phyloP scores from a whole-genome alignment of 1,284 basidiomycete species.

The Afroboletus lepidellus region DNA sequence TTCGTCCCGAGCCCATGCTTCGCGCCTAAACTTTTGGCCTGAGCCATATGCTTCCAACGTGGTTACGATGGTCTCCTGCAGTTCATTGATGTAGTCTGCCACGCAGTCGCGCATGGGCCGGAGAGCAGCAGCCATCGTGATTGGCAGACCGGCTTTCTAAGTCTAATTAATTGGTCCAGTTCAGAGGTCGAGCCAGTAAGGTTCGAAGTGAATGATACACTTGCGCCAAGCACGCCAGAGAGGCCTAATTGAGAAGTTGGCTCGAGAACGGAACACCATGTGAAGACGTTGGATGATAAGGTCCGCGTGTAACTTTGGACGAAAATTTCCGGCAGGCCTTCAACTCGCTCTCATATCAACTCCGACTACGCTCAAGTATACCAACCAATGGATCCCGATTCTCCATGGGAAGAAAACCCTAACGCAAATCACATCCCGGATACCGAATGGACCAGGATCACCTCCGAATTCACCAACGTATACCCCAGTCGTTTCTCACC shows the following conservation, averaged over 20 bases:
- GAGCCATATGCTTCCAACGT: slow-evolving; percentile 78
- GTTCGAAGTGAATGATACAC: not conserved
- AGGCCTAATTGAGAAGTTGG: not conserved
- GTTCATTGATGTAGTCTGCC: slow-evolving; percentile 58
- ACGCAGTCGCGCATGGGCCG: slow-evolving; percentile 17
- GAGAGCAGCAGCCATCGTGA: not conserved
- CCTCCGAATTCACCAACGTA: slow-evolving; percentile 67
- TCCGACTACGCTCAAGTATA: not conserved
- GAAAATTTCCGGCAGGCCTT: not conserved
- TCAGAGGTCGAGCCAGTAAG: slow-evolving; percentile 1
- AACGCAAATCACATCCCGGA: slow-evolving; percentile 35
- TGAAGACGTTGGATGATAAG: no score
- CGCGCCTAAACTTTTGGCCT: slow-evolving; percentile 72
- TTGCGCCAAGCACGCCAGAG: not conserved
- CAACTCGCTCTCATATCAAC: not conserved
- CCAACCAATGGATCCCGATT: slow-evolving; percentile 47
- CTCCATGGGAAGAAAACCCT: slow-evolving; percentile 54
- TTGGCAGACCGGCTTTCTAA: not conserved
- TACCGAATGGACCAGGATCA: slow-evolving; percentile 63
- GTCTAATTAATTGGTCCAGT: not conserved
- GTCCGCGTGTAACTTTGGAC: no score
- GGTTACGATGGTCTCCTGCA: slow-evolving; percentile 82
- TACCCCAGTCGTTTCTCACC: slow-evolving; percentile 13
- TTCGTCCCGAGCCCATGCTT: slow-evolving; percentile 79
- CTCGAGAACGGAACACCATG: no score